These are phyloP conservation scores for Harrya chromipes DNA, from an alignment of 768 basidiomycete genomes.

Conservation along the genomic window DNA sequence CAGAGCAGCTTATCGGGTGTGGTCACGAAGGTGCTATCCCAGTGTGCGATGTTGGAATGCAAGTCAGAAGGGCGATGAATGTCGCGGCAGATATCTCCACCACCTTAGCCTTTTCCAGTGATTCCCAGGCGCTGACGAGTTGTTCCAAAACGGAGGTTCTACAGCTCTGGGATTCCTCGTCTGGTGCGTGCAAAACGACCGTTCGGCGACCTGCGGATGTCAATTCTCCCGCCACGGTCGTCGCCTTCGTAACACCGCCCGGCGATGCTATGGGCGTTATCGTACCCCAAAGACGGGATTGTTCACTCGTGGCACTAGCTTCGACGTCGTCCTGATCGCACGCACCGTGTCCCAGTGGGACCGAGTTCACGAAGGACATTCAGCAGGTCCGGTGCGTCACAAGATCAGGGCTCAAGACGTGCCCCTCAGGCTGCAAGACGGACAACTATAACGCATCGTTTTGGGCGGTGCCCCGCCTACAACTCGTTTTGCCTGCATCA, in stretches of 20 bases:
- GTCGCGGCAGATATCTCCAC: not conserved
- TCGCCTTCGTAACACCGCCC: conserved; percentile 4
- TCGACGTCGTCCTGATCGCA: not conserved
- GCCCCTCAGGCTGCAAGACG: conserved; percentile 1
- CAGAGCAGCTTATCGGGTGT: conserved; percentile 5
- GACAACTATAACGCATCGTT: not conserved
- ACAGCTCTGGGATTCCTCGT: conserved; percentile 11
- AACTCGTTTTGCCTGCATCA: not conserved
- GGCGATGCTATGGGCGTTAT: not conserved
- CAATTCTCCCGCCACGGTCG: not conserved
- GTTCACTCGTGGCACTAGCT: conserved; percentile 3
- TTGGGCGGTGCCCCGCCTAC: conserved; percentile 1
- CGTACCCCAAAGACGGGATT: conserved; percentile 4
- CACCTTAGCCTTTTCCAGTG: conserved; percentile 11
- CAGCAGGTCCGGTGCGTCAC: not conserved
- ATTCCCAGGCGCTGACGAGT: conserved; percentile 10
- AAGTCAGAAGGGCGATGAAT: not conserved
- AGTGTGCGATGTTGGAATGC: conserved; percentile 1
- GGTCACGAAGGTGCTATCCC: conserved; percentile 8
- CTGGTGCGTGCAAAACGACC: conserved; percentile 6
- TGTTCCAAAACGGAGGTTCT: conserved; percentile 6
- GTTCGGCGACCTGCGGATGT: not conserved
- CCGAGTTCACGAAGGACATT: not conserved
- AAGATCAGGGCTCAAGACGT: too few species aligned
- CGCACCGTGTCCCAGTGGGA: not conserved